Evolutionary conservation across 2,329 filamentous ascomycete genomes (phyloP), one percentile per base, ranked within the genome.

Genomic region (Fusarium sp.): DNA sequence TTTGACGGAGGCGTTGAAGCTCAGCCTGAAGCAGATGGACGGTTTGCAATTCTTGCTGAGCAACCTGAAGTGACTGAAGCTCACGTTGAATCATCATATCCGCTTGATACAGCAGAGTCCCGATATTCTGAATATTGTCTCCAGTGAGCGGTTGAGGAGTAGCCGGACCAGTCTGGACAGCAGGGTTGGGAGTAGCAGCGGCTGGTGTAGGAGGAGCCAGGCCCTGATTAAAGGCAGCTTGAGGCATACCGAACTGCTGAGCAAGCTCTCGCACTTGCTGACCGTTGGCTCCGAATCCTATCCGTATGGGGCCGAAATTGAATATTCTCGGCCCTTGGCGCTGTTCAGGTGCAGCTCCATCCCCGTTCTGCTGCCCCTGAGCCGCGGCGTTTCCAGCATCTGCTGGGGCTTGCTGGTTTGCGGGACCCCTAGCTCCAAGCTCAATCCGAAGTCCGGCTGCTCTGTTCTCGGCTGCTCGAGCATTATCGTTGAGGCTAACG

Each of bases 241-340:
- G 81, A 6, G 84, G 85, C 22, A 86, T 77, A 29, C 89, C 90
- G 75, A 94, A 86, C 69, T 90, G 90, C 69, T 92, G 90, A 6
- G 90, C 91, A 74, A 94, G 85, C 73, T 94, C 92, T 65, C 91
- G 88, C 37, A 94, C 87, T 67, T 94, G 90, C 22, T 88, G 85
- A 82, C 83, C 92, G 81, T 82, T 93, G 85, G 94, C 92, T n/a
- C 92, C 94, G 76, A 96, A 94, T 0, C 92, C 94, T 24, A 97
- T 85, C 31, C 93, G 87, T 35, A 97, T 85, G 3, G 94, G 94
- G 1, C 94, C 94, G 56, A 97, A 84, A 76, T 94, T 93, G 77
- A 93, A 92, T 65, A 94, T 87, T 48, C 91, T 87, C 71, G 91
- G 88, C 60, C 88, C 81, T 14, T 75, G 75, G 33, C 73, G 71